phyloP scores from a whole-genome alignment of 257 asterid species.

The Lantana camara region DNA sequence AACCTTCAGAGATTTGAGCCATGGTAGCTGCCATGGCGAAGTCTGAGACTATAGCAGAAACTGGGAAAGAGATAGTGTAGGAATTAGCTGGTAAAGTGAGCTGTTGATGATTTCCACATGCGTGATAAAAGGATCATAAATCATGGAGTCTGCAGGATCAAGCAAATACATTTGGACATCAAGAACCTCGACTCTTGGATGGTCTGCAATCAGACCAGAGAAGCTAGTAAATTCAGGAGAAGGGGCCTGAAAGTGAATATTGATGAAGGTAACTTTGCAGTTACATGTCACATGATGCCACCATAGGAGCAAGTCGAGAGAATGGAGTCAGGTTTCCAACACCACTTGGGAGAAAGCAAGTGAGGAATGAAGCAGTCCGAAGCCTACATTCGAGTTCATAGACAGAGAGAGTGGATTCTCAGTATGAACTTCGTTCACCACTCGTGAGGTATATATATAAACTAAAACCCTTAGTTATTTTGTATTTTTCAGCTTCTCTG shows the following conservation, averaged over 20 bases:
- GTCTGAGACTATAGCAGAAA: conserved; percentile 40
- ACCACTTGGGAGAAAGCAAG: no score
- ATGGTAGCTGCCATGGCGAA: conserved; percentile 34
- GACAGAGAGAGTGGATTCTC: no score
- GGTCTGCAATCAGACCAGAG: conserved; percentile 27
- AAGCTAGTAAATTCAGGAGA: conserved; percentile 2
- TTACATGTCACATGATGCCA: conserved; percentile 30
- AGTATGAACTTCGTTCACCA: neutral
- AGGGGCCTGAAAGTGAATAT: conserved; percentile 21
- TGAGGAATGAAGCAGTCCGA: conserved; percentile 25
- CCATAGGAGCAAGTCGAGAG: conserved; percentile 34
- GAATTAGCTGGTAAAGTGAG: conserved; percentile 28
- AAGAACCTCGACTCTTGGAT: conserved; percentile 33
- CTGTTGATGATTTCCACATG: conserved; percentile 22
- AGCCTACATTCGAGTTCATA: conserved; percentile 20
- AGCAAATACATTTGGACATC: conserved; percentile 27
- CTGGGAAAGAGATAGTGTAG: conserved; percentile 21
- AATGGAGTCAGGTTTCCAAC: conserved; percentile 34
- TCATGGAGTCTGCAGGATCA: conserved; percentile 2
- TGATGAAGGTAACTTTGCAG: conserved; percentile 36
- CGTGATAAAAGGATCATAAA: conserved; percentile 33
- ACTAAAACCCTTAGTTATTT: no score
- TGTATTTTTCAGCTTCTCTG: no score
- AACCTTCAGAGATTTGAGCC: conserved; percentile 26
- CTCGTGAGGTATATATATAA: neutral